A percentile compares a stretch with the other conserved stretches of the same genome.
These are phyloP conservation scores for Neofusicoccum parvum DNA, from an alignment of 2,329 filamentous ascomycete species.

Conservation along the genomic window DNA sequence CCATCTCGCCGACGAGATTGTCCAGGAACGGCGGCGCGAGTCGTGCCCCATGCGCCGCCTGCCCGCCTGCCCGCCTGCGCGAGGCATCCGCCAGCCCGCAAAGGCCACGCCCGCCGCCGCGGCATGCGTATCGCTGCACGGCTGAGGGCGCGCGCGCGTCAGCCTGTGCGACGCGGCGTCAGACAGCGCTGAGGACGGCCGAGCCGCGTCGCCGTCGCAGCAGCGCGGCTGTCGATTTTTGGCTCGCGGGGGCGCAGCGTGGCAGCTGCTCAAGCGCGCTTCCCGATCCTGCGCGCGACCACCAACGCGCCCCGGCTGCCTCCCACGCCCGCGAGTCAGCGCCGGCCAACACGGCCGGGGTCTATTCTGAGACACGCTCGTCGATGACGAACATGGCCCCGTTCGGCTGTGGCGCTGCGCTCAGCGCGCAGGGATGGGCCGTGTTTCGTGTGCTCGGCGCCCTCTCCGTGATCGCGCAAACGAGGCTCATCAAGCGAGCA, in stretches of 20 bases:
- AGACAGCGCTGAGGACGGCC: not conserved
- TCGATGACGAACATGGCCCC: slow-evolving; percentile 12
- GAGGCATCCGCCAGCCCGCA: not conserved
- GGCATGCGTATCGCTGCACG: not conserved
- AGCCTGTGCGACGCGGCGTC: not conserved
- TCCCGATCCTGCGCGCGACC: slow-evolving; percentile 3
- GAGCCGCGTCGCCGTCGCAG: not conserved
- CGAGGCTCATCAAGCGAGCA: slow-evolving; percentile 9
- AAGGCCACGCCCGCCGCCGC: not conserved
- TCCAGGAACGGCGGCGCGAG: slow-evolving; percentile 10
- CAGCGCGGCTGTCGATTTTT: not conserved
- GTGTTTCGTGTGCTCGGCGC: slow-evolving; percentile 14
- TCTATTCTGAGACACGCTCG: slow-evolving; percentile 8
- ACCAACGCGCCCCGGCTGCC: not conserved
- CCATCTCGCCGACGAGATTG: slow-evolving; percentile 14
- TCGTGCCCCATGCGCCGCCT: slow-evolving; percentile 1
- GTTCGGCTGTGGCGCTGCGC: slow-evolving; percentile 7
- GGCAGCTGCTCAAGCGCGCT: not conserved
- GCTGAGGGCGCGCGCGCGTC: not conserved
- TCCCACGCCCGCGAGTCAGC: not conserved
- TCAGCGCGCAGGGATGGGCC: not conserved
- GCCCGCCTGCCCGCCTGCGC: not conserved
- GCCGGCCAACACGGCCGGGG: not conserved
- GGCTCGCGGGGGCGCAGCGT: not conserved
- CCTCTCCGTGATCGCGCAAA: not conserved